phyloP scores from a whole-genome alignment of 176 grass and related monocot genomes.

The Coix lacrymajobi region DNA sequence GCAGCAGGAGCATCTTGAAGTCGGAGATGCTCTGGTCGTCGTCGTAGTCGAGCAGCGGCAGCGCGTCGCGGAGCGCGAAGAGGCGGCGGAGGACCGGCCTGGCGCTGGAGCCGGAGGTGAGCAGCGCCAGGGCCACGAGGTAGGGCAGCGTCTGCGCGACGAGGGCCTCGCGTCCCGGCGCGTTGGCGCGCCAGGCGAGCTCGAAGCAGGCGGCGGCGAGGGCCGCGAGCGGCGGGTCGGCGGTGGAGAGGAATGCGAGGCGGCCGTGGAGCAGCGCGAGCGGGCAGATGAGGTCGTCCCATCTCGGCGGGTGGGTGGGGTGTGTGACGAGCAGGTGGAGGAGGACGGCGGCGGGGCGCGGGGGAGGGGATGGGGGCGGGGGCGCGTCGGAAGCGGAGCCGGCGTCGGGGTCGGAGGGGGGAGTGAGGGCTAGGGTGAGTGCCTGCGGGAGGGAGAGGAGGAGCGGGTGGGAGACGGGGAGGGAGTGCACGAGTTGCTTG shows the following conservation, averaged over 20 bases:
- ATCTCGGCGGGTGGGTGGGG: slow-evolving; percentile 42
- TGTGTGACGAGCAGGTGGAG: slow-evolving; percentile 70
- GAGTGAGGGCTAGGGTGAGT: not conserved
- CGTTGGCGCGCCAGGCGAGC: slow-evolving; percentile 60
- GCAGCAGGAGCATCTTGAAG: slow-evolving; percentile 67
- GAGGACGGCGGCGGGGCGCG: slow-evolving; percentile 43
- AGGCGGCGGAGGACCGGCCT: slow-evolving; percentile 67
- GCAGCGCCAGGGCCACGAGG: slow-evolving; percentile 66
- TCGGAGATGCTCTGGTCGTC: slow-evolving; percentile 79
- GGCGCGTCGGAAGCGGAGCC: not conserved
- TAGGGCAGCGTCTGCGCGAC: slow-evolving; percentile 84
- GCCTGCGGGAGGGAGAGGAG: slow-evolving; percentile 38
- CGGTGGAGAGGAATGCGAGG: slow-evolving; percentile 49
- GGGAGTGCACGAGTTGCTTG: slow-evolving; percentile 33
- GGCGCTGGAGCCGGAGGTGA: slow-evolving; percentile 41
- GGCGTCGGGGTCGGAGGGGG: not conserved
- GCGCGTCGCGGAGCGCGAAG: slow-evolving; percentile 66
- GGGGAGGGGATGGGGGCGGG: not conserved
- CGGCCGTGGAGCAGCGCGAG: slow-evolving; percentile 60
- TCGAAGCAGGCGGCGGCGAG: slow-evolving; percentile 67
- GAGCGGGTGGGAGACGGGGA: slow-evolving; percentile 44
- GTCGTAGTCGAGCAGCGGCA: slow-evolving; percentile 73
- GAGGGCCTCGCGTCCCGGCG: slow-evolving; percentile 58
- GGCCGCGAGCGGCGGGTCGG: slow-evolving; percentile 48
- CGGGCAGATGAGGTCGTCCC: slow-evolving; percentile 47